phyloP scores from a whole-genome alignment of 805 yeast species.

The Hanseniaspora mollemarum region DNA sequence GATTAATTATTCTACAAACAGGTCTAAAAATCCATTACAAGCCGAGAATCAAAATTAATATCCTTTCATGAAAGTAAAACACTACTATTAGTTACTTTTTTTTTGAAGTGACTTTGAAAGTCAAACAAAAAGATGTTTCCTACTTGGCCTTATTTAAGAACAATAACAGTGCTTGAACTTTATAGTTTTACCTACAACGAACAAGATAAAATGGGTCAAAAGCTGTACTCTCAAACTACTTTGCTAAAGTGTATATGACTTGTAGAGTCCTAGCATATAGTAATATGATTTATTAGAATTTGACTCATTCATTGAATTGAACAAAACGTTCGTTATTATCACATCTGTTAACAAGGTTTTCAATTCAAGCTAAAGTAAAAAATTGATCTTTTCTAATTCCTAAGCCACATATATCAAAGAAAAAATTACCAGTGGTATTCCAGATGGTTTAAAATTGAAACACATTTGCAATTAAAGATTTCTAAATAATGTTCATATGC shows the following conservation, averaged over 20 bases:
- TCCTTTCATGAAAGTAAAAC: not conserved
- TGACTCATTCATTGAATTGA: not conserved
- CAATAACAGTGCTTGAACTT: not conserved
- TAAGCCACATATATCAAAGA: not conserved
- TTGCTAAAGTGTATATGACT: constrained; percentile 1
- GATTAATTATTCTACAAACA: constrained; percentile 24
- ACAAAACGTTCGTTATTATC: not conserved
- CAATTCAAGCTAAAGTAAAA: not conserved
- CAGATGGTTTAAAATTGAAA: not conserved
- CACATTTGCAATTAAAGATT: not conserved
- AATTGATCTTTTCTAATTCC: not conserved
- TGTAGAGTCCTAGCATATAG: not conserved
- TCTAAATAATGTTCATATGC: constrained; percentile 14
- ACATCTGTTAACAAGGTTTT: not conserved
- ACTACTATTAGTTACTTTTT: too few relatives aligned
- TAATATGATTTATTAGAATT: constrained; percentile 3
- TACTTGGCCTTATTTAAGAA: not conserved
- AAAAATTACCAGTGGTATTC: not conserved
- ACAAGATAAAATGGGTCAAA: not conserved
- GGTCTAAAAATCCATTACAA: constrained; percentile 1
- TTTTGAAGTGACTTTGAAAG: too few relatives aligned
- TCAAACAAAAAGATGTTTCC: too few relatives aligned
- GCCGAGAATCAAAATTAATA: constrained; percentile 4
- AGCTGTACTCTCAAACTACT: constrained; percentile 6
- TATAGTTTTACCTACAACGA: not conserved